Evolutionary conservation across 2,329 filamentous ascomycete species (phyloP).

Genomic region (Nigrograna mackinnonii): DNA sequence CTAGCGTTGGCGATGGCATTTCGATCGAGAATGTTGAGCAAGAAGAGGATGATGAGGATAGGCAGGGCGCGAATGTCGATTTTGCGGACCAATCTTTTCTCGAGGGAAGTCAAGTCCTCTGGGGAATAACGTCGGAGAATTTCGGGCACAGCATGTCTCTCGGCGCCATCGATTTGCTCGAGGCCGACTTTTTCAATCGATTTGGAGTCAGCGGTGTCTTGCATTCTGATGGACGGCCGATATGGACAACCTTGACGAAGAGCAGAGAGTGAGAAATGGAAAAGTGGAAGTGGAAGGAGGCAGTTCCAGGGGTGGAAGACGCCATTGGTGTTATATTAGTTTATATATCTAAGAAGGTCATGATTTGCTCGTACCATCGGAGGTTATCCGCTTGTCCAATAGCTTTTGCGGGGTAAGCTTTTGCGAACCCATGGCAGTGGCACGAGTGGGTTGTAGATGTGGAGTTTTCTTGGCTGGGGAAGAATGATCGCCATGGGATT

Average conservation of each 20-base stretch:
- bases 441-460: no score
- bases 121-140: constrained; percentile 13
- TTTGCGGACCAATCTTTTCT: constrained; percentile 31
- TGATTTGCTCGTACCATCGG: not conserved
- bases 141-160: constrained; percentile 9
- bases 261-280: no score
- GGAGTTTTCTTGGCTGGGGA: no score
- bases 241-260: no score
- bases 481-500: no score
- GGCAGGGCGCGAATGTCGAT: constrained; percentile 33
- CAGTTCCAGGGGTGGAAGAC: not conserved
- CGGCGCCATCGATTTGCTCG: constrained; percentile 13
- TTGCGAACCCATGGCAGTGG: no score
- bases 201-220: not conserved
- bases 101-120: constrained; percentile 22
- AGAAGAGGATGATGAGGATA: constrained; percentile 29
- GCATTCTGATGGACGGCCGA: not conserved
- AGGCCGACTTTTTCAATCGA: constrained; percentile 9
- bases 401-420: not conserved
- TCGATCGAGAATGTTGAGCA: constrained; percentile 35
- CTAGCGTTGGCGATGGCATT: constrained; percentile 32
- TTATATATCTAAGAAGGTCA: not conserved
- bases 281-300: no score
- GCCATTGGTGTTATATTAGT: not conserved
- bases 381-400: not conserved